A percentile compares a stretch with the other conserved stretches of the same genome.
These are phyloP conservation scores for Termitomyces sp. DNA, from an alignment of 768 basidiomycete genomes.

Conservation along the genomic window DNA sequence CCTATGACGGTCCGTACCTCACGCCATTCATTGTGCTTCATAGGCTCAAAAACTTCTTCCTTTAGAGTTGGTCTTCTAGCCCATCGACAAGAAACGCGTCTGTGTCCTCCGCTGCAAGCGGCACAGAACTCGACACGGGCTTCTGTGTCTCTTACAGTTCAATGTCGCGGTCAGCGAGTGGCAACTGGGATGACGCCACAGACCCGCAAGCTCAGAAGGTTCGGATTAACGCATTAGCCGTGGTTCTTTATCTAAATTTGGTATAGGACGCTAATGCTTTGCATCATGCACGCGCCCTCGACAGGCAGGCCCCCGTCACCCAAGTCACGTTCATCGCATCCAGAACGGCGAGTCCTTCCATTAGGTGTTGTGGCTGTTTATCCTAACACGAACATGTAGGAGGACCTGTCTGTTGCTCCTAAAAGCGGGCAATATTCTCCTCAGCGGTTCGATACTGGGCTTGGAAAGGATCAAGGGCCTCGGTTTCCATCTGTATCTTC, in stretches of 20 bases:
- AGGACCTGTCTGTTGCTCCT: conserved; percentile 39
- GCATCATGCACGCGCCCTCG: conserved; percentile 38
- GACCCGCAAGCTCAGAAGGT: conserved; percentile 49
- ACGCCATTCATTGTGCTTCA: neutral
- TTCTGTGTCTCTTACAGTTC: conserved; percentile 40
- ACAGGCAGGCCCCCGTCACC: conserved; percentile 36
- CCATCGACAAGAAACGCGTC: conserved; percentile 58
- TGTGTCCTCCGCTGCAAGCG: conserved; percentile 54
- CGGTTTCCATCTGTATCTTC: conserved; percentile 42
- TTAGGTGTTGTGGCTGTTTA: conserved; percentile 1
- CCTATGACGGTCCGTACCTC: conserved; percentile 33
- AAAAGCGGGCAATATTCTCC: conserved; percentile 52
- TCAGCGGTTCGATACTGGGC: conserved; percentile 45
- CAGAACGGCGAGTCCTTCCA: conserved; percentile 33
- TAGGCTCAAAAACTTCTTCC: conserved; percentile 13
- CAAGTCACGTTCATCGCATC: conserved; percentile 35
- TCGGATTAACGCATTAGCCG: conserved; percentile 37
- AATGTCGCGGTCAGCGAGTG: conserved; percentile 44
- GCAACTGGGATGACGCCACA: conserved; percentile 56
- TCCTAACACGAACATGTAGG: conserved; percentile 28
- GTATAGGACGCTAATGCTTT: conserved; percentile 42
- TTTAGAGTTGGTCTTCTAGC: conserved; percentile 53
- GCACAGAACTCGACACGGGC: conserved; percentile 43
- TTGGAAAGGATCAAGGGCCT: conserved; percentile 36
- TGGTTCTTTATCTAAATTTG: conserved; percentile 9